phyloP scores from a whole-genome alignment of 768 basidiomycete species.

The Cubamyces sp. region DNA sequence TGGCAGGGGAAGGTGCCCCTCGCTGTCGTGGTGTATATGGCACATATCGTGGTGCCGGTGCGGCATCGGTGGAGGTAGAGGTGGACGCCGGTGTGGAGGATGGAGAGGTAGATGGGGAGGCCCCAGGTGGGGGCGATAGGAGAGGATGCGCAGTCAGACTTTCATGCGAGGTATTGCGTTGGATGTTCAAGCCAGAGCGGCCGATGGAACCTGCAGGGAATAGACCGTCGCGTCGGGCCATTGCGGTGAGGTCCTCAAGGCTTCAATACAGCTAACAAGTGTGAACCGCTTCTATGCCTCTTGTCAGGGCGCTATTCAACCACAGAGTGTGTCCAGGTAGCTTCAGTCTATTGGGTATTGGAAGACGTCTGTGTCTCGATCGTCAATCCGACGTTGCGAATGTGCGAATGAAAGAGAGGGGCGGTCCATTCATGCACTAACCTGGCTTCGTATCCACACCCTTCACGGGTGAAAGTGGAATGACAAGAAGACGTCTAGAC shows the following conservation, averaged over 20 bases:
- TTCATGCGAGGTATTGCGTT: conserved; percentile 47
- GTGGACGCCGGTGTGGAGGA: conserved; percentile 21
- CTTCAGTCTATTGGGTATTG: not conserved
- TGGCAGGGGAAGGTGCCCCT: conserved; percentile 47
- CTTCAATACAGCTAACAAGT: not conserved
- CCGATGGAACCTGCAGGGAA: conserved; percentile 32
- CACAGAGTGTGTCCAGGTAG: not conserved
- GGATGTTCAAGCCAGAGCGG: conserved; percentile 25
- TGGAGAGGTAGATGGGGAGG: conserved; percentile 33
- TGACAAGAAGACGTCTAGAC: not conserved
- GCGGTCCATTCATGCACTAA: too few species aligned
- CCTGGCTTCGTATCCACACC: not conserved
- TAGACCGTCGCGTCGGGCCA: conserved; percentile 35
- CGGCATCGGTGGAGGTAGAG: not conserved
- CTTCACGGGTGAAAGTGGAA: not conserved
- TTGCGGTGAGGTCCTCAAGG: not conserved
- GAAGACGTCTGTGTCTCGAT: not conserved
- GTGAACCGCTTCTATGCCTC: not conserved
- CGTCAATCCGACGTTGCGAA: too few species aligned
- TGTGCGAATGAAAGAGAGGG: too few species aligned
- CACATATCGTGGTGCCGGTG: conserved; percentile 55
- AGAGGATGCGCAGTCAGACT: conserved; percentile 66
- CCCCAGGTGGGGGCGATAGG: conserved; percentile 47
- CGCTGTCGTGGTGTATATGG: conserved; percentile 81
- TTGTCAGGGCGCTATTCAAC: too few species aligned